Base-by-base conservation (phyloP, 1,284 basidiomycete species). In the Austropuccinia psidii region DNA sequence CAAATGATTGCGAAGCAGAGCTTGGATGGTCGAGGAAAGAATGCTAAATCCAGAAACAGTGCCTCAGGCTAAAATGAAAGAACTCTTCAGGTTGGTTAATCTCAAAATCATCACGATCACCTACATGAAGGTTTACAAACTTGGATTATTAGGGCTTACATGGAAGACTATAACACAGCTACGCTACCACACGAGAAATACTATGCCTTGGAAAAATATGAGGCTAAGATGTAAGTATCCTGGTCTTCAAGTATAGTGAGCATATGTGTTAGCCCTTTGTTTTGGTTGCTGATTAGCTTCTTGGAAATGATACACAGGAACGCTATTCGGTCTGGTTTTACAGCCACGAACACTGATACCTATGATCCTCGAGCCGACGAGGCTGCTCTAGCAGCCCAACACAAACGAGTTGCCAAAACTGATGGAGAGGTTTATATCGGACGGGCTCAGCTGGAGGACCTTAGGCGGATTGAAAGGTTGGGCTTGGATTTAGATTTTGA, bases 1-100 rank as follows among this genome's bases (percentile, higher is more conserved):
- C 17, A 73, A 41, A 6, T n/a, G 58, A 47, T 29, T 57, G n/a
- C 69, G n/a, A 50, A 47, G 93, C 80, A 85, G 89, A 68, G 87
- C 90, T 1, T 95, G 92, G 91, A 85, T 94, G 8, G 86, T 94
- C 19, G 91, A 93, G 79, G 91, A 94, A 79, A 86, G 88, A 60
- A 90, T 88, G 80, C 84, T 91, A 77, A 94, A 94, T 80, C 90
- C 90, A 0, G 92, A 93, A 81, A 88, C 87, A 1, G 83, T 92
- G 54, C 85, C 88, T 5, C 92, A 90, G 79, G 89, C 92, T 47
- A 88, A 89, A 77, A 88, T 86, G 75, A 88, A 87, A 82, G 92
- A 91, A 77, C 88, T 92, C 77, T 93, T 93, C 79, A 74, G 73
- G 72, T 57, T 9, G 31, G 45, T 45, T 67, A 15, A 17, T 57